Evolutionary conservation across 78 protist genomes (phyloP).

Genomic region (Dictyostelium purpureum): DNA sequence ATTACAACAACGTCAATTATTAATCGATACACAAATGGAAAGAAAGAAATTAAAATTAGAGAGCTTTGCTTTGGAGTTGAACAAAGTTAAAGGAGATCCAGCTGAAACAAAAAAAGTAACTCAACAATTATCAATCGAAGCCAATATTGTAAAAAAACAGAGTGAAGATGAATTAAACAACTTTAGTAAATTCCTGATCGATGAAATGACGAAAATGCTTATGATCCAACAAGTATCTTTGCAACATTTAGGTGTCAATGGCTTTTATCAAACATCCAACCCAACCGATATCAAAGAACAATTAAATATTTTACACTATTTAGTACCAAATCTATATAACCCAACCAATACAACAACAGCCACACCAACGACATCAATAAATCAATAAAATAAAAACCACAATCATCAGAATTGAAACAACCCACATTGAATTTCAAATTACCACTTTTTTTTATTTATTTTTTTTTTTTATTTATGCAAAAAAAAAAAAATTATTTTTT

Average conservation of each 20-base stretch:
- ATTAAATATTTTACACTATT: conserved; percentile 16
- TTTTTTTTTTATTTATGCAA: too few species aligned
- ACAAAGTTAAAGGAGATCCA: background rate
- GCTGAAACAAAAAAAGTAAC: background rate
- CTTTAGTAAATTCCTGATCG: background rate
- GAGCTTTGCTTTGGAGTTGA: background rate
- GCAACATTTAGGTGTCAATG: conserved; percentile 39
- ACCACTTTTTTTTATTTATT: too few species aligned
- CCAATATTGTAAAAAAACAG: background rate
- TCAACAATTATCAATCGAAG: background rate
- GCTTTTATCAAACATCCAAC: conserved; percentile 19
- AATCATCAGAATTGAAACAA: too few species aligned
- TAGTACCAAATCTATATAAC: conserved; percentile 39
- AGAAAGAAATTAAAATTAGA: background rate
- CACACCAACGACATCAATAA: too few species aligned
- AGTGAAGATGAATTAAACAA: background rate
- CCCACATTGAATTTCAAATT: too few species aligned
- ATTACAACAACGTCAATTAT: background rate
- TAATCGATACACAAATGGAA: background rate
- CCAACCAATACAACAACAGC: too few species aligned
- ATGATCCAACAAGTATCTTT: background rate
- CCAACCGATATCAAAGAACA: background rate
- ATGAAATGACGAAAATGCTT: background rate
- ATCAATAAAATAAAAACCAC: too few species aligned
- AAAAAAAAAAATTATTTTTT: too few species aligned